Conservation (phyloP, 257 asterid species). For the Buddleja alternifolia region DNA sequence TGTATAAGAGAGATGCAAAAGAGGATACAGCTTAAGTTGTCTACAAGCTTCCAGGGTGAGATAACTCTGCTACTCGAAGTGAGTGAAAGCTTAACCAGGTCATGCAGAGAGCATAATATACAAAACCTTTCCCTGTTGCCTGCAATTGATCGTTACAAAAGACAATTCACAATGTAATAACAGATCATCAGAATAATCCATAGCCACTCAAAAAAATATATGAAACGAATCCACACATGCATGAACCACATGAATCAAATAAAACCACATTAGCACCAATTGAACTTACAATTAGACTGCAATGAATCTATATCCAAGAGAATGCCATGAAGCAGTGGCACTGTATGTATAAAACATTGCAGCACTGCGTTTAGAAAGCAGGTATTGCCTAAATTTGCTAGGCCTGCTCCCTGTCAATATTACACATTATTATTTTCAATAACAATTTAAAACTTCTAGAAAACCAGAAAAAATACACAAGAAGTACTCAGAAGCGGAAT, state of each 20-base stretch:
- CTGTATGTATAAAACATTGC: slow-evolving; percentile 64
- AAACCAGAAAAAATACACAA: background rate
- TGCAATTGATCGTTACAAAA: slow-evolving; percentile 32
- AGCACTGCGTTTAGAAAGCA: slow-evolving; percentile 60
- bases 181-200: background rate
- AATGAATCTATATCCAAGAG: slow-evolving; percentile 25
- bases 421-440: background rate
- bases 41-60: slow-evolving; percentile 46
- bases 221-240: background rate
- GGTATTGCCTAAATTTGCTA: slow-evolving; percentile 59
- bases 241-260: background rate
- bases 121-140: slow-evolving; percentile 43
- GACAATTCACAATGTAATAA: background rate
- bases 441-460: background rate
- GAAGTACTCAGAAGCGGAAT: background rate
- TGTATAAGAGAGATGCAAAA: background rate
- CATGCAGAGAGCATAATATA: slow-evolving; percentile 42
- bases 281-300: slow-evolving; percentile 38
- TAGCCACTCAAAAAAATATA: background rate
- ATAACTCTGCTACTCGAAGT: slow-evolving; percentile 27
- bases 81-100: slow-evolving; percentile 44
- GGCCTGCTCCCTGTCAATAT: slow-evolving; percentile 59
- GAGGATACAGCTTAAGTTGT: slow-evolving; percentile 64
- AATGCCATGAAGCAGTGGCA: slow-evolving; percentile 51
- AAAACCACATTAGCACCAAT: background rate